Evolutionary conservation across 164 flowering plant genomes (phyloP).

Genomic region (Vitis rotundifolia): DNA sequence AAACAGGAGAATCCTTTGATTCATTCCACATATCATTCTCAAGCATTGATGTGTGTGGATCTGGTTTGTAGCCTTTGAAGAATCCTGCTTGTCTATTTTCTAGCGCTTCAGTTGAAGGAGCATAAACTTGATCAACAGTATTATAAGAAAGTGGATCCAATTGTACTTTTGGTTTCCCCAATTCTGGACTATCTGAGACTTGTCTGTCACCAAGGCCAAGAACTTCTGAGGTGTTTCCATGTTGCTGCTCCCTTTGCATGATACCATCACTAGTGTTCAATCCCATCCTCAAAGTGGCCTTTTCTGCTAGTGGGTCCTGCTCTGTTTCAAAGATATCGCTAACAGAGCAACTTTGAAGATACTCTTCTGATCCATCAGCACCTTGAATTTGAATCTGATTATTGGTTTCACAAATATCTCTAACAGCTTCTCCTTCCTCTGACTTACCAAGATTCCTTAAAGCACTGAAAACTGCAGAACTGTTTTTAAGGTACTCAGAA

Average conservation of each 20-base stretch:
- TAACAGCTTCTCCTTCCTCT: constrained; percentile 16
- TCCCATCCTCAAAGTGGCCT: constrained; percentile 13
- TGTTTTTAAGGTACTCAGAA: too few relatives aligned
- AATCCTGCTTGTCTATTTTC: constrained; percentile 11
- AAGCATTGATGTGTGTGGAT: neutral
- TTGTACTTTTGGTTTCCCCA: constrained; percentile 12
- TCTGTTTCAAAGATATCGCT: constrained; percentile 19
- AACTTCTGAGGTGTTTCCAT: constrained; percentile 16
- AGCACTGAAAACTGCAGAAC: too few relatives aligned
- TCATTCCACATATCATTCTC: constrained; percentile 11
- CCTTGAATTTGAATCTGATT: constrained; percentile 1
- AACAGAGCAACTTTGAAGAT: constrained; percentile 23
- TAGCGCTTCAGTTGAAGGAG: constrained; percentile 22
- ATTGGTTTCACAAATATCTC: constrained; percentile 1
- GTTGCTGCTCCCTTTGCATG: constrained; percentile 17
- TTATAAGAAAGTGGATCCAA: constrained; percentile 38
- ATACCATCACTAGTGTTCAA: constrained; percentile 15
- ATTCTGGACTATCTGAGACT: constrained; percentile 13
- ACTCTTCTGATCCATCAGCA: constrained; percentile 13
- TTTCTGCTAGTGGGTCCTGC: constrained; percentile 18
- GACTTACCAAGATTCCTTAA: constrained; percentile 1
- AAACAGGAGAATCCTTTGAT: constrained; percentile 16
- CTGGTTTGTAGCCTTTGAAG: constrained; percentile 17
- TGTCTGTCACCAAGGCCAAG: constrained; percentile 13
- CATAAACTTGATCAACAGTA: constrained; percentile 17